phyloP scores from a whole-genome alignment of 179 eudicot genomes.

The Corrigiola litoralis region DNA sequence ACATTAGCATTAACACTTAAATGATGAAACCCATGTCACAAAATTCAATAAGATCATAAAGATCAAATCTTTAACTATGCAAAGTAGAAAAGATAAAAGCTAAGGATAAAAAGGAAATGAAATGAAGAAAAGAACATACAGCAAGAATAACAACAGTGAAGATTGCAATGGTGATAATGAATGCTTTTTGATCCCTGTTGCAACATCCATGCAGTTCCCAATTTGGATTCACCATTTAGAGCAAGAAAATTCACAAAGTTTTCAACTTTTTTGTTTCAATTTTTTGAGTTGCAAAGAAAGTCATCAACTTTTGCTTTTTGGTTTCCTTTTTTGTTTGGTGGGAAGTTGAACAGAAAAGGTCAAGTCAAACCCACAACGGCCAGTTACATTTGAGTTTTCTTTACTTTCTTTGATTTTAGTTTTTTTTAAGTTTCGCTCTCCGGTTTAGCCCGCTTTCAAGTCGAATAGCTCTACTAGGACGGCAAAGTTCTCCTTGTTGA shows the following conservation, averaged over 20 bases:
- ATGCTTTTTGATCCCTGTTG: slow-evolving; percentile 63
- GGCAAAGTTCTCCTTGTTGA: no score
- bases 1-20: background rate
- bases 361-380: slow-evolving; percentile 1
- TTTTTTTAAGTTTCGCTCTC: no score
- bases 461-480: no score
- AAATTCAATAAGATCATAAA: slow-evolving; percentile 7
- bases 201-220: slow-evolving; percentile 85
- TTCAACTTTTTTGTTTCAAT: background rate
- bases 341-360: slow-evolving; percentile 13
- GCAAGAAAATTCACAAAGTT: background rate
- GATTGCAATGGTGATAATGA: slow-evolving; percentile 58
- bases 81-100: background rate
- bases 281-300: background rate
- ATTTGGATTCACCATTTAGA: slow-evolving; percentile 36
- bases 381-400: slow-evolving; percentile 3
- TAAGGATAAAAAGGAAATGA: slow-evolving; percentile 3
- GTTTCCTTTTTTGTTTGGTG: slow-evolving; percentile 7
- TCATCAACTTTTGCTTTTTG: background rate
- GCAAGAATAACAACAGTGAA: slow-evolving; percentile 65
- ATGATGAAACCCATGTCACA: background rate
- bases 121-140: slow-evolving; percentile 33
- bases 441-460: no score
- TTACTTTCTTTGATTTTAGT: background rate
- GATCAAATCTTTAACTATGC: background rate